These are phyloP conservation scores for Clonostachys solani DNA, from an alignment of 2,329 filamentous ascomycete genomes.

Conservation along the genomic window DNA sequence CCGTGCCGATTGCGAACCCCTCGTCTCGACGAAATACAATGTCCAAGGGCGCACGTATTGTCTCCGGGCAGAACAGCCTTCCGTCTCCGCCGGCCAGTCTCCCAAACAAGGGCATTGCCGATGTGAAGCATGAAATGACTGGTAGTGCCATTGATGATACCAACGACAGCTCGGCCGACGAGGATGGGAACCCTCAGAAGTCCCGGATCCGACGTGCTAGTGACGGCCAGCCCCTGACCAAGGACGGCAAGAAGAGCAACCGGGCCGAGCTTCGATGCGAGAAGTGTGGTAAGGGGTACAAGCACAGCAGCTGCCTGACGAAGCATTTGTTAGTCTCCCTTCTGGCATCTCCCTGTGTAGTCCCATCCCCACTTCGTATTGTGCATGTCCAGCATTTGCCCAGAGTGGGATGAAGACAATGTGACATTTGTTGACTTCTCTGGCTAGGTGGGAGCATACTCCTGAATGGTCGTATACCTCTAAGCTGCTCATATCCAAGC, in stretches of 20 bases:
- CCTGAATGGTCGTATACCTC: conserved; percentile 97
- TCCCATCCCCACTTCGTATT: neutral
- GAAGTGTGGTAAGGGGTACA: conserved; percentile 99
- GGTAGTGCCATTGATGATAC: conserved; percentile 67
- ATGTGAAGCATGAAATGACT: conserved; percentile 42
- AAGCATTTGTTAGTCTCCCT: conserved; percentile 97
- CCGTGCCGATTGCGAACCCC: conserved; percentile 50
- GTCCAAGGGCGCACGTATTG: neutral
- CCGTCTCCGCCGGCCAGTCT: conserved; percentile 65
- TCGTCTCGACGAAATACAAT: conserved; percentile 52
- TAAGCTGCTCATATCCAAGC: conserved; percentile 97
- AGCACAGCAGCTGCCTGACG: conserved; percentile 99
- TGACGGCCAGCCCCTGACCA: conserved; percentile 78
- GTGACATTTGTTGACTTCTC: conserved; percentile 5
- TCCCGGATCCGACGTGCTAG: conserved; percentile 62
- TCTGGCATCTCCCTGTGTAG: conserved; percentile 17
- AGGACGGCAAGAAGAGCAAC: conserved; percentile 80
- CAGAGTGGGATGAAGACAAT: conserved; percentile 3
- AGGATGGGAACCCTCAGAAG: conserved; percentile 42
- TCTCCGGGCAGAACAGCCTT: conserved; percentile 42
- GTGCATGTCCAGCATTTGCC: neutral
- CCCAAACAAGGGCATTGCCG: conserved; percentile 49
- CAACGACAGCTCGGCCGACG: conserved; percentile 51
- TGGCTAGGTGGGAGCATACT: conserved; percentile 93
- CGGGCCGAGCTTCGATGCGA: conserved; percentile 89